Percentiles rank a stretch among this genome's conserved stretches.
Evolutionary conservation across 2,329 filamentous ascomycete genomes (phyloP).

Genomic region (Epichloe amarillans): DNA sequence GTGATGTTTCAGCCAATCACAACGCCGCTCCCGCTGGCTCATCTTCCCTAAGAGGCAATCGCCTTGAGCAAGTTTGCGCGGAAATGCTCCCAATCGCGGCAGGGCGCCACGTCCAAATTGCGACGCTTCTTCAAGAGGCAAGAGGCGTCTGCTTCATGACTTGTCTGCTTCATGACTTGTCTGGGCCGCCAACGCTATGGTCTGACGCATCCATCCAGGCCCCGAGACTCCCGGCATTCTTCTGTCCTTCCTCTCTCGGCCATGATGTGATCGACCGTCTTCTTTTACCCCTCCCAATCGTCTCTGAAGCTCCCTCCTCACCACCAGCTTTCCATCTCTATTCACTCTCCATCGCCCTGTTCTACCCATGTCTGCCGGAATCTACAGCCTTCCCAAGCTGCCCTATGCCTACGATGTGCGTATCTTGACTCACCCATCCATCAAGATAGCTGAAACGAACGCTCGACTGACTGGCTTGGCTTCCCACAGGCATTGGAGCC

Average conservation of each 20-base stretch:
- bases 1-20: constrained; percentile 16
- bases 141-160: no score
- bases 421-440: constrained; percentile 7
- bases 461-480: constrained; percentile 2
- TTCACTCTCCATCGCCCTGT: neutral
- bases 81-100: constrained; percentile 14
- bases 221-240: no score
- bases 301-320: neutral
- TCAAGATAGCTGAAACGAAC: constrained; percentile 29
- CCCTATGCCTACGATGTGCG: constrained; percentile 60
- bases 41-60: constrained; percentile 15
- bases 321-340: neutral
- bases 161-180: no score
- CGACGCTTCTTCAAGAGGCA: no score
- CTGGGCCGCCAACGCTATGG: no score
- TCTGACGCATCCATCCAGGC: no score
- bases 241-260: no score
- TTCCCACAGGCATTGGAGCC: constrained; percentile 51
- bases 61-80: constrained; percentile 24
- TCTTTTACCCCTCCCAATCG: neutral
- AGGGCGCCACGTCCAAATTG: no score
- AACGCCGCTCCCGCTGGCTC: constrained; percentile 5
- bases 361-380: constrained; percentile 22
- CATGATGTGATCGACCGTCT: no score
- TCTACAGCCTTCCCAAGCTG: constrained; percentile 49